Evolutionary conservation across 2,329 filamentous ascomycete species (phyloP), one percentile per base, ranked within the genome.

Genomic region (Trichoderma oligosporum): DNA sequence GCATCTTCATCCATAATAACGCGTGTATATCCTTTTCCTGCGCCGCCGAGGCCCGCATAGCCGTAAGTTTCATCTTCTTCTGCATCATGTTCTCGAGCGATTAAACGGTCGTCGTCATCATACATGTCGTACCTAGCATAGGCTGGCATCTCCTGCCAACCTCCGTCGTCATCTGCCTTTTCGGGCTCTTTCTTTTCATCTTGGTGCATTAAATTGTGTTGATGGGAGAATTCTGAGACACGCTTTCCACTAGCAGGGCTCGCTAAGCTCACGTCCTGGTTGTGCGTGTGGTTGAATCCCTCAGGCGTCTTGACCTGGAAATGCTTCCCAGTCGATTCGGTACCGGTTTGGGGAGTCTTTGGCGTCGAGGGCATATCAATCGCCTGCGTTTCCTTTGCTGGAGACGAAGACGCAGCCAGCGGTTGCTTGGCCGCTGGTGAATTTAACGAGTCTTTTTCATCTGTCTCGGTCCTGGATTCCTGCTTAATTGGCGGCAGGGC

Each of bases 1-100:
- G 87, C 92, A 72, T 99, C 94, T 62, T 99, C 94, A 65, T 99
- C 94, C 65, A 96, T 82, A 61, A 95, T 83, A n/a, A 99, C 91
- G 47, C 91, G 83, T 0, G 94, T 99, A 71, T 99, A 99, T 4
- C 94, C 94, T 72, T 91, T 97, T 36, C 91, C 91, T 7, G 93
- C 93, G 25, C 92, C 92, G 22, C 93, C 92, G 0, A 96, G 80
- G 12, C 87, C 87, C 20, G 79, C 82, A 66, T 96, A 96, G 39
- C 82, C 85, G 60, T 85, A 83, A 42, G 73, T 78, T 44, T 87
- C 81, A 33, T 79, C 87, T n/a, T 82, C 80, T 48, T 87, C 80
- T 55, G 87, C 86, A 27, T 87, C 84, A 58, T 87, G 87, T 64
- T 95, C 93, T 61, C 83, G 86, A 11, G 94, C 94, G 62, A 99